Evolutionary conservation across 495 filamentous ascomycete genomes (phyloP), one percentile per base, ranked within the genome.

Genomic region (Cairneyella variabilis): DNA sequence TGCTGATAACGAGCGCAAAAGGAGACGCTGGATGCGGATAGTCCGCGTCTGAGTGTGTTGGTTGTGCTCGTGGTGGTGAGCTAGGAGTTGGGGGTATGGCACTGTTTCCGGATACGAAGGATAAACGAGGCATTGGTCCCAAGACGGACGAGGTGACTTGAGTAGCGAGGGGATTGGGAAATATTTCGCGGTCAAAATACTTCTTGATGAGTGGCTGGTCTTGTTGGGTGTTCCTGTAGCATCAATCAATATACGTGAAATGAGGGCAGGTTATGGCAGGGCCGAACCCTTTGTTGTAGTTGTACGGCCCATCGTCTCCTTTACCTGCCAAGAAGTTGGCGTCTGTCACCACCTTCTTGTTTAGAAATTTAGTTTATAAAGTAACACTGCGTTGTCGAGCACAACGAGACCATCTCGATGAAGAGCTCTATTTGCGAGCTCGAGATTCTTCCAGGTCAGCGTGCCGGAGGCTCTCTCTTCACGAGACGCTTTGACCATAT

Each of bases 321-420:
- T 60, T 58, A 3, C 52, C 64, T 46, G 73, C 69, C 14, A 79
- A 64, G 2, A 44, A 47, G 16, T 61, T 61, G 14, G 77, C 74
- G 61, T 83, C 78, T 30, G 73, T 43, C 2, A 75, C 65, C 78
- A 82, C 79, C 34, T 71, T 75, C 30, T 57, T 45, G 56, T 79
- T 77, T 21, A 82, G 18, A 62, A 60, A 50, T 79, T 70, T 12
- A 82, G 60, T 11, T 67, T 53, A 0, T 62, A 58, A 53, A 72
- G 71, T 10, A 69, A 63, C 16, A 81, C 63, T 0, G 73, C 70
- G 51, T 78, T 67, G 45, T 78, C 71, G 10, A 83, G 69, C 11
- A 85, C 77, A 42, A 85, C 77, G 26, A 84, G 73, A 37, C 79
- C 83, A 61, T 84, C 78, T 9, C 64, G 48, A 53, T 79, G 65